phyloP scores from a whole-genome alignment of 1,284 basidiomycete genomes.

The Psilocybe mexicana region DNA sequence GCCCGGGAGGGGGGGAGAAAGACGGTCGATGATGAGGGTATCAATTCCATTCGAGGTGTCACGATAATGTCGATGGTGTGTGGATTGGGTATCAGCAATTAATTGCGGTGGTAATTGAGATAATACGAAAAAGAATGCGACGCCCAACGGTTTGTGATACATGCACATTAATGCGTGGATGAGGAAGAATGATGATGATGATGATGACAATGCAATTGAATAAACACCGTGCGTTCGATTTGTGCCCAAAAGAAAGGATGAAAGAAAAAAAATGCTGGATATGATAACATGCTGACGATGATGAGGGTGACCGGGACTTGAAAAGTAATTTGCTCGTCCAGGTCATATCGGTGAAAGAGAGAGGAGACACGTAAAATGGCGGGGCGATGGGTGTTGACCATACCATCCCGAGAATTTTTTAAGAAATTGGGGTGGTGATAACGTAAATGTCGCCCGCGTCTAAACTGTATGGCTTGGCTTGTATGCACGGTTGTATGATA shows the following conservation, averaged over 20 bases:
- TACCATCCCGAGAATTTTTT: constrained; percentile 16
- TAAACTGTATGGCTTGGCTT: constrained; percentile 23
- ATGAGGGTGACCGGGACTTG: constrained; percentile 1
- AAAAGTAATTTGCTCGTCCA: constrained; percentile 18
- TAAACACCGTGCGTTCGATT: neutral
- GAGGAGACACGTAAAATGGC: constrained; percentile 16
- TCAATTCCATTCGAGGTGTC: constrained; percentile 17
- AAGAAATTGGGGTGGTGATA: constrained; percentile 15
- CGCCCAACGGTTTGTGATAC: constrained; percentile 3
- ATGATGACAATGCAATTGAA: constrained; percentile 1
- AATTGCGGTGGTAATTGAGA: constrained; percentile 6
- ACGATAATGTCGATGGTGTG: constrained; percentile 2
- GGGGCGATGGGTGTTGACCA: constrained; percentile 3
- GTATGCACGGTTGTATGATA: constrained; percentile 26
- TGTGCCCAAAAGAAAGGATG: neutral
- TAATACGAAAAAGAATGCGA: constrained; percentile 6
- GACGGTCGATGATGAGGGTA: constrained; percentile 9
- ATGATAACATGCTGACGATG: neutral
- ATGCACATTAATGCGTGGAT: neutral
- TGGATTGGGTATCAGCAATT: constrained; percentile 3
- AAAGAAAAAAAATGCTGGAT: neutral
- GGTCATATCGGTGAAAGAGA: constrained; percentile 12
- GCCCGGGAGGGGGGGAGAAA: neutral
- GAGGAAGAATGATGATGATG: constrained; percentile 7
- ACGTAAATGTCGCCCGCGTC: constrained; percentile 22